phyloP scores from a whole-genome alignment of 257 asterid species.

The Rauvolfia tetraphylla region DNA sequence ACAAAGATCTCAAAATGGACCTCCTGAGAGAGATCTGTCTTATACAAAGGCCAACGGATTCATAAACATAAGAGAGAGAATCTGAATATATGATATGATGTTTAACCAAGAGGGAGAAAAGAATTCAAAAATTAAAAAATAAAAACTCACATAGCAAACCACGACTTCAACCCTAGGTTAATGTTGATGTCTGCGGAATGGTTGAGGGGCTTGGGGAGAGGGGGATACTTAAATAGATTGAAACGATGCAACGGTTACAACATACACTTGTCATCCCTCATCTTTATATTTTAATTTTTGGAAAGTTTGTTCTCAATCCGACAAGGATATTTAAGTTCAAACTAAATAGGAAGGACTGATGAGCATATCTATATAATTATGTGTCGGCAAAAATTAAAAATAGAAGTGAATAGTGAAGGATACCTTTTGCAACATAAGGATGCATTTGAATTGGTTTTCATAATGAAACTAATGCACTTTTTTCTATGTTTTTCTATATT shows the following conservation, averaged over 20 bases:
- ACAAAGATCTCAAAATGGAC: conserved; percentile 5
- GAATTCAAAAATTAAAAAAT: not conserved
- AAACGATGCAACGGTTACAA: not conserved
- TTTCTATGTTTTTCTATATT: too few species aligned
- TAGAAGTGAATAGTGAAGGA: not conserved
- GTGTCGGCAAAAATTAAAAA: not conserved
- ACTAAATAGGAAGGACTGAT: not conserved
- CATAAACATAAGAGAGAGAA: not conserved
- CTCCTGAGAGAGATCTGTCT: conserved; percentile 11
- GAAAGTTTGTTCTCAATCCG: not conserved
- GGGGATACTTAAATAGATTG: not conserved
- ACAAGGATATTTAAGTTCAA: not conserved
- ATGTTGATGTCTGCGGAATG: not conserved
- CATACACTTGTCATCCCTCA: not conserved
- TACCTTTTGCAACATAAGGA: not conserved
- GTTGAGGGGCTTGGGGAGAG: not conserved
- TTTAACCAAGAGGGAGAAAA: conserved; percentile 1
- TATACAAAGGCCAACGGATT: conserved; percentile 1
- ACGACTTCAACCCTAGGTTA: conserved; percentile 1
- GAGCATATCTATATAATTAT: not conserved
- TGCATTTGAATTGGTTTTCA: too few species aligned
- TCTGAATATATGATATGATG: not conserved
- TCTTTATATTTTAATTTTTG: not conserved
- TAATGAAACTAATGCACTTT: too few species aligned
- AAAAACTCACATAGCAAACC: conserved; percentile 1